Evolutionary conservation across 2,329 filamentous ascomycete species (phyloP), one percentile per base, ranked within the genome.

Genomic region (Metarhizium album): DNA sequence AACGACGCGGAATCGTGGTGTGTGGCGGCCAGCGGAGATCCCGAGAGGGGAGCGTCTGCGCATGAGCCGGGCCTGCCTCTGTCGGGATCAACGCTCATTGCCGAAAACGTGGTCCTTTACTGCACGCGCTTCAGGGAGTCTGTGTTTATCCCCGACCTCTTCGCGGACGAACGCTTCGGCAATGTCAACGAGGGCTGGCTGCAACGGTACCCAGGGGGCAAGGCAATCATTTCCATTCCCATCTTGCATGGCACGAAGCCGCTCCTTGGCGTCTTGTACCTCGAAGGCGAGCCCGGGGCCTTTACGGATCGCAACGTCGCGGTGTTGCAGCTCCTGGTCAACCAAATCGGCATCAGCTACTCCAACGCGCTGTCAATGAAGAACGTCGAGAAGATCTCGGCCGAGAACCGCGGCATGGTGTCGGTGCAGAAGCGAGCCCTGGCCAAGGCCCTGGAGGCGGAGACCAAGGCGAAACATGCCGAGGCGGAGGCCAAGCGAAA

Each of bases 391-490:
- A 86, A 85, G 63, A 85, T 89, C 1, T 87, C 84, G 23, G 84
- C 84, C 5, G 84, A 86, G 64, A 90, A 90, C 58, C 79, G 82
- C 27, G 82, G 83, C 1, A 90, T 90, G 84, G 80, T 90, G 9
- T 78, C 81, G 51, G 76, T 89, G 53, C 87, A 91, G 63, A 89
- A 86, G 66, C 78, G 79, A 27, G 84, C 87, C 2, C 73, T 90
- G 9, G 78, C 76, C 3, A 83, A 89, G 61, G 86, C 87, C 13
- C 75, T 83, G 50, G 79, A 83, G 53, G 83, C 86, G 0, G 86
- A 90, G 64, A 77, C 77, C 53, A 89, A 90, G 64, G 86, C 87
- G 9, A 89, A 88, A 64, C 71, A 79, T 48, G 87, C 87, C 1
- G 86, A 90, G 63, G 80, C 84, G 0, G 81, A 88, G 61, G 87